phyloP scores from a whole-genome alignment of 2,329 filamentous ascomycete species.

The Trichophyton schoenleinii region DNA sequence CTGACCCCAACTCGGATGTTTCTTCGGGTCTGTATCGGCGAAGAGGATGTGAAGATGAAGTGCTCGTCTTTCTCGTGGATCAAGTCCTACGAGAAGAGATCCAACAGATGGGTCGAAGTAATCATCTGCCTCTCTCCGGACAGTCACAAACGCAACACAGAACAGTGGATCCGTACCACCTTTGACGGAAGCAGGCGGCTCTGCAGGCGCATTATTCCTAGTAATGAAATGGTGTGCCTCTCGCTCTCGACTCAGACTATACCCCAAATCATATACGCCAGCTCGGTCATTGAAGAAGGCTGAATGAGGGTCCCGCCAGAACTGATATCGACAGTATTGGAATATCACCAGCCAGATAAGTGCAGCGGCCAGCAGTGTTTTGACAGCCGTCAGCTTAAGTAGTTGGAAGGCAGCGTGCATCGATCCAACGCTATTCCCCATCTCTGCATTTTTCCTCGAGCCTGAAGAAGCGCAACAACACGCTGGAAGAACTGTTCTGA shows the following conservation, averaged over 20 bases:
- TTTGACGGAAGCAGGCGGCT: slow-evolving; percentile 7
- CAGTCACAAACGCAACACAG: slow-evolving; percentile 18
- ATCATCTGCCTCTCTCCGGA: slow-evolving; percentile 16
- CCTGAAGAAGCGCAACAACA: no score
- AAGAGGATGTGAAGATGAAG: slow-evolving; percentile 17
- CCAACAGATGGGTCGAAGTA: slow-evolving; percentile 20
- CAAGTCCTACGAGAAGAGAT: slow-evolving; percentile 17
- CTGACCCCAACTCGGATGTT: slow-evolving; percentile 19
- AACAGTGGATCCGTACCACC: slow-evolving; percentile 10
- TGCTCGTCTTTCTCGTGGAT: slow-evolving; percentile 15
- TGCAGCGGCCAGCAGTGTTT: slow-evolving; percentile 6
- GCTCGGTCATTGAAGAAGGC: slow-evolving; percentile 18
- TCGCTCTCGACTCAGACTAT: slow-evolving; percentile 19
- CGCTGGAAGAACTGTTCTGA: no score
- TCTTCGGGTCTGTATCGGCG: slow-evolving; percentile 16
- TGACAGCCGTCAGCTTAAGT: slow-evolving; percentile 17
- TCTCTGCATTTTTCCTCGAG: neutral
- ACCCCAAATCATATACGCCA: slow-evolving; percentile 18
- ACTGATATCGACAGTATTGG: slow-evolving; percentile 14
- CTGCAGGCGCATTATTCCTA: slow-evolving; percentile 13
- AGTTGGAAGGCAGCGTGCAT: slow-evolving; percentile 11
- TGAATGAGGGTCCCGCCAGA: slow-evolving; percentile 21
- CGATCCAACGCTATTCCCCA: neutral
- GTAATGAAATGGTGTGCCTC: slow-evolving; percentile 16
- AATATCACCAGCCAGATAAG: slow-evolving; percentile 15